Evolutionary conservation across 352 stramenopile genomes (phyloP).

Genomic region (Phytophthora sansomeana): DNA sequence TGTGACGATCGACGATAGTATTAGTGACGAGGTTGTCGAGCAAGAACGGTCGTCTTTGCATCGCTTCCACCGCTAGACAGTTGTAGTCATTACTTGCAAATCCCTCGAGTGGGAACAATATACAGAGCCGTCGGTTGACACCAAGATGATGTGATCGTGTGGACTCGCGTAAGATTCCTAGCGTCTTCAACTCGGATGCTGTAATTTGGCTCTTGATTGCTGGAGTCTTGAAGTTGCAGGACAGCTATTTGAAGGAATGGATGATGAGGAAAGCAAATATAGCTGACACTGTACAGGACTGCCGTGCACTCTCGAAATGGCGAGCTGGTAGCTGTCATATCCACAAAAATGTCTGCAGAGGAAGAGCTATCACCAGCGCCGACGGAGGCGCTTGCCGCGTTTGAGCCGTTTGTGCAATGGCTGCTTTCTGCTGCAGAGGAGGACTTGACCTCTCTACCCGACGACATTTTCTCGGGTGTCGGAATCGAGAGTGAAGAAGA

Average conservation of each 20-base stretch:
- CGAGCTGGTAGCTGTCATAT: slow-evolving; percentile 14
- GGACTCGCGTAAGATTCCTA: not conserved
- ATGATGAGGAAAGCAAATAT: slow-evolving; percentile 23
- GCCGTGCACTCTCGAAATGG: slow-evolving; percentile 16
- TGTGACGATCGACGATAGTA: slow-evolving; percentile 35
- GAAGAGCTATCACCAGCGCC: slow-evolving; percentile 39
- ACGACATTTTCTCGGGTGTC: slow-evolving; percentile 8
- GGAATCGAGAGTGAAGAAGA: slow-evolving; percentile 6
- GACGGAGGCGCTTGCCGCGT: slow-evolving; percentile 45
- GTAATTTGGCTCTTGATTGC: not conserved
- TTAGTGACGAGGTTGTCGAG: slow-evolving; percentile 33
- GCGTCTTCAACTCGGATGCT: not conserved
- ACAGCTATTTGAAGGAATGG: slow-evolving; percentile 26
- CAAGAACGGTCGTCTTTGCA: slow-evolving; percentile 22
- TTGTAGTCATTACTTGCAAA: slow-evolving; percentile 20
- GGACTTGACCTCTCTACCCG: slow-evolving; percentile 50
- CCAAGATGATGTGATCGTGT: slow-evolving; percentile 5
- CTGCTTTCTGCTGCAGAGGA: slow-evolving; percentile 54
- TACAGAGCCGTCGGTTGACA: slow-evolving; percentile 18
- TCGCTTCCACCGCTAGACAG: slow-evolving; percentile 37
- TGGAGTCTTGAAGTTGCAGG: not conserved
- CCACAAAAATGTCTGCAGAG: slow-evolving; percentile 24
- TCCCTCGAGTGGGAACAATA: slow-evolving; percentile 20
- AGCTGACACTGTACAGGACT: slow-evolving; percentile 7
- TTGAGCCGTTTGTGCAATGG: slow-evolving; percentile 70